phyloP scores from a whole-genome alignment of 1,139 yeast species.

The Kodamaea fungicola region DNA sequence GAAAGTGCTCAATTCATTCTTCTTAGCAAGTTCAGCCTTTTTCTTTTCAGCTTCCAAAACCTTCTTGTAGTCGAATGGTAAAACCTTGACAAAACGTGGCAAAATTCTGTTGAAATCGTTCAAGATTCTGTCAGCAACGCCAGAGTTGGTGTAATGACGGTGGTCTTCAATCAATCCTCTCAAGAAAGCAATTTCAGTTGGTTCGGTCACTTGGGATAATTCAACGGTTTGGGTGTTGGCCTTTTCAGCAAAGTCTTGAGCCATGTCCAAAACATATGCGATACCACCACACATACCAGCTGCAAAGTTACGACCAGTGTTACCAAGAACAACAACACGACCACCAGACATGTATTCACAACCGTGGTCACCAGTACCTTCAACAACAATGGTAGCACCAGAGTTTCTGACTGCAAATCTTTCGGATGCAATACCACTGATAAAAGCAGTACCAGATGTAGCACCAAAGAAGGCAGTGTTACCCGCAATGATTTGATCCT shows the following conservation, averaged over 20 bases:
- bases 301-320: constrained; percentile 93
- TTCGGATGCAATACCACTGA: constrained; percentile 97
- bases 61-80: constrained; percentile 87
- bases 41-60: constrained; percentile 78
- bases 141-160: constrained; percentile 90
- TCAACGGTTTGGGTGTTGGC: constrained; percentile 84
- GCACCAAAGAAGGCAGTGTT: constrained; percentile 98
- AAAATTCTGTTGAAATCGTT: constrained; percentile 83
- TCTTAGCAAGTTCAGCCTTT: constrained; percentile 65
- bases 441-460: constrained; percentile 89
- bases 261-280: constrained; percentile 93
- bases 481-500: constrained; percentile 94
- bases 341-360: constrained; percentile 99
- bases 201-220: constrained; percentile 71
- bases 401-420: constrained; percentile 98
- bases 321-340: constrained; percentile 87
- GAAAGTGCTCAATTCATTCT: constrained; percentile 54
- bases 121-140: constrained; percentile 79
- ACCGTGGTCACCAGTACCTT: constrained; percentile 98
- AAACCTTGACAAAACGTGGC: constrained; percentile 88
- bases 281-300: constrained; percentile 99
- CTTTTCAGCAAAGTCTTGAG: constrained; percentile 81
- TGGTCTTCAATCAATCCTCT: constrained; percentile 94
- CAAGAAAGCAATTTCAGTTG: constrained; percentile 89
- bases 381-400: constrained; percentile 95